These are phyloP conservation scores for Corylus avellana DNA, from an alignment of 306 rosid species.

Conservation along the genomic window DNA sequence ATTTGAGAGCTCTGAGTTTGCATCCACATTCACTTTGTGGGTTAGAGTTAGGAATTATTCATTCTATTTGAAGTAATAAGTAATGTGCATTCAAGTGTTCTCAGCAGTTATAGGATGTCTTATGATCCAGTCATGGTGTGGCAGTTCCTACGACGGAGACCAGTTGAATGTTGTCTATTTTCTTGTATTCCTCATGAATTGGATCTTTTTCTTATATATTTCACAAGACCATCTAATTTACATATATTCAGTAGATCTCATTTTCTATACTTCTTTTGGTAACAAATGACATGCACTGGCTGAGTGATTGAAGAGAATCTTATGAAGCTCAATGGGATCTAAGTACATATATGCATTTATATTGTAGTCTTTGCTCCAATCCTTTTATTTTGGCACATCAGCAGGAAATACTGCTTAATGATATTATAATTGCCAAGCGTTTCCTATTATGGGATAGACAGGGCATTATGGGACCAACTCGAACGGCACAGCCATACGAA, in stretches of 20 bases:
- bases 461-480: background rate
- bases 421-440: background rate
- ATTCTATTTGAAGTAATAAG: background rate
- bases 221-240: background rate
- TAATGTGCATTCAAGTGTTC: background rate
- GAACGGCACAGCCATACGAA: background rate
- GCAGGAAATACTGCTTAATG: background rate
- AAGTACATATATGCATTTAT: background rate
- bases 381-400: background rate
- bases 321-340: background rate
- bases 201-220: too few species aligned
- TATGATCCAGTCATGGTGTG: background rate
- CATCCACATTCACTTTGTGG: background rate
- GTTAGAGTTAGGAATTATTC: background rate
- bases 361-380: slow-evolving; percentile 11
- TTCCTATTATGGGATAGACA: background rate
- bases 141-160: background rate
- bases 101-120: background rate
- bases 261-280: background rate
- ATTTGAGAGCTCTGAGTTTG: background rate
- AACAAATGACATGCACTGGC: background rate
- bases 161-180: background rate
- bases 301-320: background rate
- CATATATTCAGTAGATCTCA: too few species aligned
- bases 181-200: background rate